Conservation (phyloP, 1,284 basidiomycete species). For the Puccinia coronata region DNA sequence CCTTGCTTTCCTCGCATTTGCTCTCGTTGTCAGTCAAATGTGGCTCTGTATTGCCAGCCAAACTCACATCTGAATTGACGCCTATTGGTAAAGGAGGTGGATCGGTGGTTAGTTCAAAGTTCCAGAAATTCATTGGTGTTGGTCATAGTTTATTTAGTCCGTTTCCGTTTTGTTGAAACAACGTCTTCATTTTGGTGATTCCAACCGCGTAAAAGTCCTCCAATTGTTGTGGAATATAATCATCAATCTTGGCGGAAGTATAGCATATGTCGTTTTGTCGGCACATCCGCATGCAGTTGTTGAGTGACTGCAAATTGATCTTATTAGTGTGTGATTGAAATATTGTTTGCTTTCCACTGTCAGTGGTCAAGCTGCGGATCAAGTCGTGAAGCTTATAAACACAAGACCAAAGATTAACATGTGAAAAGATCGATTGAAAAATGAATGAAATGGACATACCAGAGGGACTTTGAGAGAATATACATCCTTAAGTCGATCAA, state of each 20-base stretch:
- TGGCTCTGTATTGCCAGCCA: background rate
- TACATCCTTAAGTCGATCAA: slow-evolving; percentile 6
- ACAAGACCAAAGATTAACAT: background rate
- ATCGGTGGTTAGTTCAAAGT: background rate
- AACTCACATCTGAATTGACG: background rate
- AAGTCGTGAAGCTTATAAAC: background rate
- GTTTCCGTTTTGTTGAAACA: background rate
- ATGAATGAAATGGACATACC: background rate
- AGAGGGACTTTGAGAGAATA: slow-evolving; percentile 24
- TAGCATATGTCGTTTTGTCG: slow-evolving; percentile 9
- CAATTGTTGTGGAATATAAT: background rate
- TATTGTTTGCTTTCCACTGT: background rate
- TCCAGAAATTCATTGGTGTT: background rate
- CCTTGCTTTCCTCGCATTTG: background rate
- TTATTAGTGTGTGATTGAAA: background rate
- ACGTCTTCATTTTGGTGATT: background rate
- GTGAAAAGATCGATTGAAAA: background rate
- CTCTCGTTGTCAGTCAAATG: background rate
- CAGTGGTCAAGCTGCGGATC: background rate
- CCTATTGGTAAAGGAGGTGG: background rate
- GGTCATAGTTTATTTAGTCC: background rate
- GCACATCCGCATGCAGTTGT: slow-evolving; percentile 5
- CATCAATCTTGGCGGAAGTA: background rate
- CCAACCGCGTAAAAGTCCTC: background rate
- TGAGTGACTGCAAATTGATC: background rate